Percentiles rank a stretch among this genome's conserved stretches.
Conservation (phyloP, 345 rosid genomes). For the Toxicodendron radicans region DNA sequence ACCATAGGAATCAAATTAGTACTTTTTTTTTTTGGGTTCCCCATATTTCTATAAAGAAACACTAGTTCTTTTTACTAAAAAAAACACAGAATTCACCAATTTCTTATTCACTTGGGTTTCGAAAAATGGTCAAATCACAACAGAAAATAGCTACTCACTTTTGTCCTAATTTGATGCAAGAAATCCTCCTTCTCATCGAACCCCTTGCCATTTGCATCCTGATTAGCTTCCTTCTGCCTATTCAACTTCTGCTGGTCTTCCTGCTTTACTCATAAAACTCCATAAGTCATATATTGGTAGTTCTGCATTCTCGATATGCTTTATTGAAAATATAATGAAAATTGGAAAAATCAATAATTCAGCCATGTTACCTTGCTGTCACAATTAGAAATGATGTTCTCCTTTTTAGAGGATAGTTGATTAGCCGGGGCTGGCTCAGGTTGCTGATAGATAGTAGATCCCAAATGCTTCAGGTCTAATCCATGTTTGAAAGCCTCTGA, state of each 20-base stretch:
- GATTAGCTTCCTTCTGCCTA: constrained; percentile 40
- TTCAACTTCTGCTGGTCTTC: constrained; percentile 48
- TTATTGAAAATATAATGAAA: neutral
- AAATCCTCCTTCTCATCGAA: constrained; percentile 71
- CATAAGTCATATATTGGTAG: constrained; percentile 15
- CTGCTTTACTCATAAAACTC: constrained; percentile 31
- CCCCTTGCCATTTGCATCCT: constrained; percentile 35
- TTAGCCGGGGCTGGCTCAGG: constrained; percentile 33
- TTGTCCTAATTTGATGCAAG: constrained; percentile 75
- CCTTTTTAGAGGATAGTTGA: constrained; percentile 37
- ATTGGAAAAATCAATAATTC: neutral
- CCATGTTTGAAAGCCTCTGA: constrained; percentile 34
- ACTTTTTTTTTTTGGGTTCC: too few species aligned
- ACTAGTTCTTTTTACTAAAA: too few species aligned
- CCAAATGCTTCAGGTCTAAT: constrained; percentile 34
- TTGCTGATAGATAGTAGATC: constrained; percentile 34
- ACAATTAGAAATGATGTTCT: constrained; percentile 29
- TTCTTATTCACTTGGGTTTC: neutral
- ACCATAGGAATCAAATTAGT: too few species aligned
- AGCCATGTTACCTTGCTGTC: constrained; percentile 49
- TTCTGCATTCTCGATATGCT: constrained; percentile 3
- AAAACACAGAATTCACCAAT: too few species aligned
- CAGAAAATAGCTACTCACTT: constrained; percentile 51
- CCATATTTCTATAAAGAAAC: too few species aligned
- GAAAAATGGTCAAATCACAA: neutral